phyloP scores from a whole-genome alignment of 495 filamentous ascomycete genomes.

The Tuber umbilicatum region DNA sequence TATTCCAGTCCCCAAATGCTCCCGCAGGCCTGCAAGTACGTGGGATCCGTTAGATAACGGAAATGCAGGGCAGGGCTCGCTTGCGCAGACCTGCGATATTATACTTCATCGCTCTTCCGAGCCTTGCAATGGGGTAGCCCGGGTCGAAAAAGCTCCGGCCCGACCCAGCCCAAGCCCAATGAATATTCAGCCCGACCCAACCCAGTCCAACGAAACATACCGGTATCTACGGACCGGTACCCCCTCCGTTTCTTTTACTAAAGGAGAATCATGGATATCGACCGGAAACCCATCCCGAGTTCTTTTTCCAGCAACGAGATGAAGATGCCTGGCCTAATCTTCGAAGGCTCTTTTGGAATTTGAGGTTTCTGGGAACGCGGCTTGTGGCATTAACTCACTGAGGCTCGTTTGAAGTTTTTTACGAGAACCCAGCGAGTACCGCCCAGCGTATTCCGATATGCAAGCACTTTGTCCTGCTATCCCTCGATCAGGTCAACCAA shows the following conservation, averaged over 20 bases:
- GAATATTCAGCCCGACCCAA: too few species aligned
- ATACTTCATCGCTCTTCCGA: too few species aligned
- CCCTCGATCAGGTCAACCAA: slow-evolving; percentile 97
- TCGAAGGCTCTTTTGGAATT: slow-evolving; percentile 83
- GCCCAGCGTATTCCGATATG: slow-evolving; percentile 81
- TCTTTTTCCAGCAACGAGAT: slow-evolving; percentile 79
- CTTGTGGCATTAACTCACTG: slow-evolving; percentile 98
- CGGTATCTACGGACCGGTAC: too few species aligned
- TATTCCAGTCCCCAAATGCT: too few species aligned
- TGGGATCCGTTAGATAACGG: too few species aligned
- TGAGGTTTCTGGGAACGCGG: slow-evolving; percentile 96
- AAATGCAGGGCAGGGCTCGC: too few species aligned
- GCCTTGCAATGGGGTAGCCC: too few species aligned
- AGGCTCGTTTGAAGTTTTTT: slow-evolving; percentile 81
- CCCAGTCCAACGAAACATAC: too few species aligned
- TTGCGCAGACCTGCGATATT: too few species aligned
- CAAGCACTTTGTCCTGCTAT: slow-evolving; percentile 89
- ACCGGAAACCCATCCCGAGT: slow-evolving; percentile 76
- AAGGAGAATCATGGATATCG: slow-evolving; percentile 38
- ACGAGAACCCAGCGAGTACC: slow-evolving; percentile 70
- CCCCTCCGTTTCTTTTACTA: slow-evolving; percentile 30
- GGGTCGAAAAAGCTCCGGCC: too few species aligned
- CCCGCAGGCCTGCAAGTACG: too few species aligned
- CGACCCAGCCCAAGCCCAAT: too few species aligned
- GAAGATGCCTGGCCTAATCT: slow-evolving; percentile 75